phyloP scores from a whole-genome alignment of 441 rosid genomes.

The Euphorbia schlechtendalii region DNA sequence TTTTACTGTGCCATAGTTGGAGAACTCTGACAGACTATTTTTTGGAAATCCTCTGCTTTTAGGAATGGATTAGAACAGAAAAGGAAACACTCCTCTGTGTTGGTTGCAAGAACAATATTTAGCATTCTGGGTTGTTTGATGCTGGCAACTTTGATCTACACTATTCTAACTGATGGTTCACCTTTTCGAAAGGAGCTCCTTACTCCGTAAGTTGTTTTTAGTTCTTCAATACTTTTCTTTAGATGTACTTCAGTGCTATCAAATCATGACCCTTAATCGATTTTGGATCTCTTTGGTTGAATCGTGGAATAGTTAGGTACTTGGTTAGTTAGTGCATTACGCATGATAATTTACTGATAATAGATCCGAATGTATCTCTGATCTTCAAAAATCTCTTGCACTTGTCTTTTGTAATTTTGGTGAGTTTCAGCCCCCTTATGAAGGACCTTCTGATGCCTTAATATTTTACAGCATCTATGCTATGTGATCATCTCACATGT shows the following conservation, averaged over 20 bases:
- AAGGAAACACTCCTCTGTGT: slow-evolving; percentile 41
- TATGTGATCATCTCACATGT: too few species aligned
- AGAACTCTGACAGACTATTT: neutral
- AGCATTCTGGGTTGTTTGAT: slow-evolving; percentile 57
- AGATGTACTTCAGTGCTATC: too few species aligned
- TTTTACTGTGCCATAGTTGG: neutral
- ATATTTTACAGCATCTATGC: too few species aligned
- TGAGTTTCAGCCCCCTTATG: too few species aligned
- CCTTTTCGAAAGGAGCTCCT: slow-evolving; percentile 80
- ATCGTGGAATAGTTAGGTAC: too few species aligned
- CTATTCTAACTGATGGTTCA: slow-evolving; percentile 60
- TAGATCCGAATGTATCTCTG: neutral
- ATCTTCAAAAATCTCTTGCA: neutral
- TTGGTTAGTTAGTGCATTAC: neutral
- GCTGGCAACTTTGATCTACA: slow-evolving; percentile 68
- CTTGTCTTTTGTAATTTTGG: too few species aligned
- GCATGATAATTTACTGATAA: neutral
- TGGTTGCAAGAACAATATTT: slow-evolving; percentile 51
- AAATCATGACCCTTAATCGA: too few species aligned
- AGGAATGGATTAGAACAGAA: slow-evolving; percentile 43
- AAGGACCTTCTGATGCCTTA: too few species aligned
- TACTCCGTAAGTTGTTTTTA: slow-evolving; percentile 56
- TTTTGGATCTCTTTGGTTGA: too few species aligned
- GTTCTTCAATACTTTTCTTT: too few species aligned
- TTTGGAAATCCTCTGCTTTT: slow-evolving; percentile 13